A percentile compares a stretch with the other conserved stretches of the same genome.
Evolutionary conservation across 805 yeast genomes (phyloP).

Genomic region (Ogataea allantospora): DNA sequence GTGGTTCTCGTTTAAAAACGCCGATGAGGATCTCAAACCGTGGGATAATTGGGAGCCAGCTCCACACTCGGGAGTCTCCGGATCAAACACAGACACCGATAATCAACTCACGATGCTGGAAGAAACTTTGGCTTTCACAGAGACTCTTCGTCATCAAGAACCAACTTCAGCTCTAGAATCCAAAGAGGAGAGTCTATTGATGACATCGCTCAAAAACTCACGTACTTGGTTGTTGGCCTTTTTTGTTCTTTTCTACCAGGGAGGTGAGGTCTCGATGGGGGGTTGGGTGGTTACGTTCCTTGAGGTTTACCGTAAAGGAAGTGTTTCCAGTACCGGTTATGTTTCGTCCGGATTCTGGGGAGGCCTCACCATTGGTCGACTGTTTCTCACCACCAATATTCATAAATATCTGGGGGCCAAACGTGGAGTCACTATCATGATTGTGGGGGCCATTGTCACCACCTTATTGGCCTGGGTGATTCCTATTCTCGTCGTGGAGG

Average conservation of each 20-base stretch:
- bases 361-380: conserved; percentile 65
- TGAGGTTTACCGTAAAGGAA: conserved; percentile 51
- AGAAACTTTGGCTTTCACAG: conserved; percentile 19
- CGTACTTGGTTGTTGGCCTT: conserved; percentile 49
- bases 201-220: conserved; percentile 39
- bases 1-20: conserved; percentile 47
- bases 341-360: conserved; percentile 72
- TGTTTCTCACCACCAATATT: conserved; percentile 43
- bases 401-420: conserved; percentile 44
- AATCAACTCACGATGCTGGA: conserved; percentile 22
- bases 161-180: conserved; percentile 19
- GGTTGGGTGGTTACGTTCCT: conserved; percentile 71
- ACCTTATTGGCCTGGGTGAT: conserved; percentile 49
- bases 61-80: conserved; percentile 2
- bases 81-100: conserved; percentile 10
- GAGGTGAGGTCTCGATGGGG: conserved; percentile 66
- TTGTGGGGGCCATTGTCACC: conserved; percentile 36
- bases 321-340: conserved; percentile 50
- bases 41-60: conserved; percentile 32
- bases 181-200: conserved; percentile 32
- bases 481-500: conserved; percentile 43
- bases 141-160: conserved; percentile 12
- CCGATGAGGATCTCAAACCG: conserved; percentile 43
- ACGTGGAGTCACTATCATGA: conserved; percentile 40
- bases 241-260: conserved; percentile 61